Evolutionary conservation across 768 basidiomycete genomes (phyloP).

Genomic region (Tylopilus sp.): DNA sequence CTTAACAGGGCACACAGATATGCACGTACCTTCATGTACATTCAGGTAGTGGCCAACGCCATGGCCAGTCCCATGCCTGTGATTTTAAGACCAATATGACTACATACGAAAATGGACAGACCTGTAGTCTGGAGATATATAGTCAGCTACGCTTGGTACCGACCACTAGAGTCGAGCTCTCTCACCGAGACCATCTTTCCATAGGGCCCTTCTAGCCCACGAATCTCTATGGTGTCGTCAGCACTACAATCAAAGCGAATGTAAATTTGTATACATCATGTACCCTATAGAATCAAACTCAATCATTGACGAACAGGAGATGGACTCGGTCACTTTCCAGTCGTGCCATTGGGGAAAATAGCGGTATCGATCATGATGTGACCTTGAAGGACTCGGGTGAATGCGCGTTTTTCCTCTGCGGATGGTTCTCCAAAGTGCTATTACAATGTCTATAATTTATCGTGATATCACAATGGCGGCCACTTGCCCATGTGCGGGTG

Average conservation of each 20-base stretch:
- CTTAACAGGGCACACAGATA: background rate
- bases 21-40: slow-evolving; percentile 69
- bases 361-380: slow-evolving; percentile 87
- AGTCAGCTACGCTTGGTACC: background rate
- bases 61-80: slow-evolving; percentile 88
- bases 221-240: slow-evolving; percentile 54
- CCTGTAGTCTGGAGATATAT: slow-evolving; percentile 50
- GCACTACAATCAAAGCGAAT: background rate
- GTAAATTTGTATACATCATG: slow-evolving; percentile 41
- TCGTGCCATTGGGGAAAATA: slow-evolving; percentile 78
- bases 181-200: slow-evolving; percentile 84
- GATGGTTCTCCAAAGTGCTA: slow-evolving; percentile 89
- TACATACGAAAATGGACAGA: slow-evolving; percentile 19
- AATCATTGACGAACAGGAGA: background rate
- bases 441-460: background rate
- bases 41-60: slow-evolving; percentile 94
- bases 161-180: background rate
- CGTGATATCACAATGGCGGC: background rate
- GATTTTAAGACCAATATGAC: background rate
- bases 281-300: slow-evolving; percentile 40
- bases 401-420: slow-evolving; percentile 78
- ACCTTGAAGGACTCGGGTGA: slow-evolving; percentile 89
- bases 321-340: slow-evolving; percentile 43
- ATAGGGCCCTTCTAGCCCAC: slow-evolving; percentile 73
- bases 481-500: slow-evolving; percentile 80